Conservation (phyloP, 192 early-diverging fungal genomes). For the Coemansia sp. region DNA sequence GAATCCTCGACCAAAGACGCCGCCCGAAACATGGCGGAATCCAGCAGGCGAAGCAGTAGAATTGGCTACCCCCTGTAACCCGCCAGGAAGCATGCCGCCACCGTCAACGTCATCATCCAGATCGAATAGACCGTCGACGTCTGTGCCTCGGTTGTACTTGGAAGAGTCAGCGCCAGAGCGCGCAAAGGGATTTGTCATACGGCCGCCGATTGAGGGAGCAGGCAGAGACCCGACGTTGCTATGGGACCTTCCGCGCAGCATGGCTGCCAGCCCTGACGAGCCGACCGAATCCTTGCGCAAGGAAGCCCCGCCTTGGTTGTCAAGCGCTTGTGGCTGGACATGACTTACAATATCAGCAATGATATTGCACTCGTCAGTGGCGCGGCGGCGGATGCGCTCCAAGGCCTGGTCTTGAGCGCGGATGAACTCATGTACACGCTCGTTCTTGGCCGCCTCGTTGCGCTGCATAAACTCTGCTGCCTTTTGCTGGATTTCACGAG, state of each 20-base stretch:
- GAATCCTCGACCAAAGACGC: slow-evolving; percentile 1
- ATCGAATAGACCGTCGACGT: background rate
- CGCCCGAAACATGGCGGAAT: slow-evolving; percentile 3
- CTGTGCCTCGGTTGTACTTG: background rate
- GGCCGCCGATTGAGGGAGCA: background rate
- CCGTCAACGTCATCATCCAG: slow-evolving; percentile 8
- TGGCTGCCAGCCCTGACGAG: slow-evolving; percentile 46
- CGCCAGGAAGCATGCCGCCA: background rate
- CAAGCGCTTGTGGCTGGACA: slow-evolving; percentile 25
- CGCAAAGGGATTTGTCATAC: slow-evolving; percentile 6
- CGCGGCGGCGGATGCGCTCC: slow-evolving; percentile 24
- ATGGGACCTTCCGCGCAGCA: slow-evolving; percentile 32
- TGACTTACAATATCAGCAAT: slow-evolving; percentile 32
- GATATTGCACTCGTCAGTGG: slow-evolving; percentile 31
- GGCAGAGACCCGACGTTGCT: slow-evolving; percentile 1
- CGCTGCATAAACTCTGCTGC: slow-evolving; percentile 34
- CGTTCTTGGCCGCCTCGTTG: slow-evolving; percentile 35
- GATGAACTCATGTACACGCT: slow-evolving; percentile 46
- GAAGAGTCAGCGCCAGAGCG: background rate
- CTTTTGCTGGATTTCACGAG: slow-evolving; percentile 46
- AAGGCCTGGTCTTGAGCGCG: slow-evolving; percentile 43
- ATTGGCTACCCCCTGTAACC: background rate
- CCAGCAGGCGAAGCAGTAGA: background rate
- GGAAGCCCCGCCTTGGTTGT: background rate
- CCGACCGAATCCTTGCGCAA: slow-evolving; percentile 12